Conservation (phyloP, 2,329 filamentous ascomycete genomes). For the Cordyceps cicadae region DNA sequence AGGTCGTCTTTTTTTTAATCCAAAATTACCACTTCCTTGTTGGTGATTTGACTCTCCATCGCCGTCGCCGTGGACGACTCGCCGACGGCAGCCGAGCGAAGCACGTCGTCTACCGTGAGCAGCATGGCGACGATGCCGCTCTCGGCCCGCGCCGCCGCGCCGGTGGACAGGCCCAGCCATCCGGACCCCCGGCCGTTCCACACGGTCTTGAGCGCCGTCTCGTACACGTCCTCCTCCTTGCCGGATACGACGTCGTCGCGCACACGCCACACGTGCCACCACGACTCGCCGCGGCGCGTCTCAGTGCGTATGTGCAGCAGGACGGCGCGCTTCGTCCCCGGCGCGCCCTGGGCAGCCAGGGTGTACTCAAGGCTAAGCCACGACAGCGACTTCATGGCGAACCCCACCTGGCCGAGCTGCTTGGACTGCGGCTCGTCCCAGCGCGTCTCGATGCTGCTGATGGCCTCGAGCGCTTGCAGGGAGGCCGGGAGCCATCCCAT, state of each 20-base stretch:
- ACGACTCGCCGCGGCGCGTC: constrained; percentile 37
- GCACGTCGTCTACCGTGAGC: constrained; percentile 36
- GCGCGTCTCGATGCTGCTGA: constrained; percentile 51
- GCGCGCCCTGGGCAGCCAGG: constrained; percentile 22
- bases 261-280: constrained; percentile 42
- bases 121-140: constrained; percentile 39
- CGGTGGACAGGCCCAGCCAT: constrained; percentile 40
- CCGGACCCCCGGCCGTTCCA: constrained; percentile 37
- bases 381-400: constrained; percentile 47
- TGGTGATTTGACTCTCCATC: not conserved
- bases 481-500: constrained; percentile 50
- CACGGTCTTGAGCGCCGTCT: constrained; percentile 33
- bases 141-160: constrained; percentile 36
- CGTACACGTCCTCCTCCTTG: constrained; percentile 25
- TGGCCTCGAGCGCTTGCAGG: constrained; percentile 53
- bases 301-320: constrained; percentile 48
- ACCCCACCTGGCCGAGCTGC: constrained; percentile 39
- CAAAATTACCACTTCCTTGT: constrained; percentile 9
- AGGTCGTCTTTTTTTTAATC: not conserved
- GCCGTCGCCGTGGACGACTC: not conserved
- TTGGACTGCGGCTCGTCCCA: constrained; percentile 37
- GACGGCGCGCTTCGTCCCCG: constrained; percentile 21
- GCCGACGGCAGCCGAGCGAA: constrained; percentile 26
- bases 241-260: constrained; percentile 13
- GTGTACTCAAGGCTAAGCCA: constrained; percentile 50